Conservation (phyloP, 2,329 filamentous ascomycete species). For the Grosmannia huntii region DNA sequence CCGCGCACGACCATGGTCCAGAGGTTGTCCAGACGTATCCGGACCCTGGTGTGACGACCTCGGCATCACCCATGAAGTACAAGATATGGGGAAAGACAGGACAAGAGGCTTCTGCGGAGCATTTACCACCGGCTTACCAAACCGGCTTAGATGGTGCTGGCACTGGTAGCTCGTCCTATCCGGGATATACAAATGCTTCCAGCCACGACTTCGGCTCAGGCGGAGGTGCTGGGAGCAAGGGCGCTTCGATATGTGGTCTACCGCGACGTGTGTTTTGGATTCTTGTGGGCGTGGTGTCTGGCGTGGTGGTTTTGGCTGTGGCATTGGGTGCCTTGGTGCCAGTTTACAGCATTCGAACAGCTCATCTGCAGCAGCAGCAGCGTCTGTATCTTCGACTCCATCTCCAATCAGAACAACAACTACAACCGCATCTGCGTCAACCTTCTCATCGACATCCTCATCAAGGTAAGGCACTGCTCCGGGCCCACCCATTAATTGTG, state of each 20-base stretch:
- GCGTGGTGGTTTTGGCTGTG: conserved; percentile 18
- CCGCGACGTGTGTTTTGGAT: conserved; percentile 17
- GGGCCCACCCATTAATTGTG: too few species aligned
- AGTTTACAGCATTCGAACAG: conserved; percentile 10
- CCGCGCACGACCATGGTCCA: too few species aligned
- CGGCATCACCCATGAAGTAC: too few species aligned
- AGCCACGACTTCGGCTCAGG: too few species aligned
- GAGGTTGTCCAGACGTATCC: too few species aligned
- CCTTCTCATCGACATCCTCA: background rate
- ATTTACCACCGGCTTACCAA: too few species aligned
- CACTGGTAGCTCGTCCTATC: too few species aligned
- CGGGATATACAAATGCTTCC: too few species aligned
- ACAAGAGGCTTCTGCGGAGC: too few species aligned
- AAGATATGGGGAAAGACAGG: too few species aligned
- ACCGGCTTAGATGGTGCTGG: too few species aligned
- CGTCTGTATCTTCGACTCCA: background rate
- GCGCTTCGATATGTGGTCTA: conserved; percentile 16
- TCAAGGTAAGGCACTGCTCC: background rate
- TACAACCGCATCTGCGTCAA: background rate
- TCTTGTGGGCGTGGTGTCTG: conserved; percentile 13
- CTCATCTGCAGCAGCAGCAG: background rate
- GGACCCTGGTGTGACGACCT: too few species aligned
- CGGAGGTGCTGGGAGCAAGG: background rate
- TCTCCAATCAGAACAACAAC: background rate
- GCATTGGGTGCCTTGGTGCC: conserved; percentile 21